These are phyloP conservation scores for Hamamelis virginiana DNA, from an alignment of 164 flowering plant genomes.

Conservation along the genomic window DNA sequence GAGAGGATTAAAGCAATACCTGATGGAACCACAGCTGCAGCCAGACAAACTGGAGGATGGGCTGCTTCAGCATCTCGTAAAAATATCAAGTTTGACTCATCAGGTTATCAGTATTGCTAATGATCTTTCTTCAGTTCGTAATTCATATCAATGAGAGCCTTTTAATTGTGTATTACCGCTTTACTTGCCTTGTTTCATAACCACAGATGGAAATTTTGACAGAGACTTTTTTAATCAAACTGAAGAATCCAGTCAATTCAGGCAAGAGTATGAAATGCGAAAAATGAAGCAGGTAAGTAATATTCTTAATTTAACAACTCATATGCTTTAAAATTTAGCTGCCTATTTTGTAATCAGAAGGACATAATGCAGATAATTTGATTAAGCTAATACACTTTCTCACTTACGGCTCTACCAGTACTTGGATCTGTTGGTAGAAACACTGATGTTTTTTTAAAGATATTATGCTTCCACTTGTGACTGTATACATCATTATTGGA, in stretches of 20 bases:
- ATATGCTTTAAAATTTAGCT: too few relatives aligned
- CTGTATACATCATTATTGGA: too few relatives aligned
- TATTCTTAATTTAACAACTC: not conserved
- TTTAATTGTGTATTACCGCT: not conserved
- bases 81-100: conserved; percentile 50
- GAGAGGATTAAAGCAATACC: conserved; percentile 61
- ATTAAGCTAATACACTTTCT: too few relatives aligned
- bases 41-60: conserved; percentile 44
- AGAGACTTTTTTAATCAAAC: conserved; percentile 39
- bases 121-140: not conserved
- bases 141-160: not conserved
- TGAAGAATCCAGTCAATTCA: conserved; percentile 58
- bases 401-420: too few relatives aligned
- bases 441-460: too few relatives aligned
- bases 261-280: conserved; percentile 60
- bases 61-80: conserved; percentile 38
- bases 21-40: conserved; percentile 43
- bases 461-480: too few relatives aligned
- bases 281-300: conserved; percentile 49
- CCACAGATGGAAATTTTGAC: conserved; percentile 39
- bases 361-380: too few relatives aligned
- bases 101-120: conserved; percentile 28
- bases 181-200: not conserved
- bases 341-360: too few relatives aligned
- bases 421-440: too few relatives aligned